phyloP scores from a whole-genome alignment of 495 filamentous ascomycete genomes.

The Delitschia confertaspora region DNA sequence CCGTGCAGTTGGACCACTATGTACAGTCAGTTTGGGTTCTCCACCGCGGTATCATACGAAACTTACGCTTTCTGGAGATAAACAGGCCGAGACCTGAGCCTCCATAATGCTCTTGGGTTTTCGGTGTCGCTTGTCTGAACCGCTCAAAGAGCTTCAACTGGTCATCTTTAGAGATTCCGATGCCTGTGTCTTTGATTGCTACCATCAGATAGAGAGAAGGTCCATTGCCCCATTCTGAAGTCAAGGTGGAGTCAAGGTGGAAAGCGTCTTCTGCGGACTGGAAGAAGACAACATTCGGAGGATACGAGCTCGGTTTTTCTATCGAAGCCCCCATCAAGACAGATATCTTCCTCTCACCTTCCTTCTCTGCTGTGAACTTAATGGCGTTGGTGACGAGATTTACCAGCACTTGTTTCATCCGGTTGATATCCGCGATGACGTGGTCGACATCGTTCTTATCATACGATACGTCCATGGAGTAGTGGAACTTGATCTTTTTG shows the following conservation, averaged over 20 bases:
- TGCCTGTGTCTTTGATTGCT: slow-evolving; percentile 36
- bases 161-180: slow-evolving; percentile 31
- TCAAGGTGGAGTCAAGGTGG: slow-evolving; percentile 30
- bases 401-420: slow-evolving; percentile 34
- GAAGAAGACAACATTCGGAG: slow-evolving; percentile 34
- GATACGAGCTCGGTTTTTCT: slow-evolving; percentile 29
- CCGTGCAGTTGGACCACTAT: slow-evolving; percentile 34
- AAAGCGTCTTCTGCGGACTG: slow-evolving; percentile 15
- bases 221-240: slow-evolving; percentile 30
- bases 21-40: not conserved
- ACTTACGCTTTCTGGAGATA: slow-evolving; percentile 33
- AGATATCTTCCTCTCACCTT: slow-evolving; percentile 26
- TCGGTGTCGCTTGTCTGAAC: slow-evolving; percentile 34
- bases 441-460: slow-evolving; percentile 25
- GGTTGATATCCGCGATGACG: slow-evolving; percentile 31
- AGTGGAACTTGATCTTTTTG: slow-evolving; percentile 29
- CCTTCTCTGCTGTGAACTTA: slow-evolving; percentile 33
- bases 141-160: slow-evolving; percentile 33
- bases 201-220: slow-evolving; percentile 32
- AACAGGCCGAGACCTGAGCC: slow-evolving; percentile 35
- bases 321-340: slow-evolving; percentile 28
- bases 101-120: slow-evolving; percentile 34
- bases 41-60: not conserved
- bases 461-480: slow-evolving; percentile 30
- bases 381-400: slow-evolving; percentile 36